Evolutionary conservation across 768 basidiomycete species (phyloP).

Genomic region (Kwoniella dejecticola): DNA sequence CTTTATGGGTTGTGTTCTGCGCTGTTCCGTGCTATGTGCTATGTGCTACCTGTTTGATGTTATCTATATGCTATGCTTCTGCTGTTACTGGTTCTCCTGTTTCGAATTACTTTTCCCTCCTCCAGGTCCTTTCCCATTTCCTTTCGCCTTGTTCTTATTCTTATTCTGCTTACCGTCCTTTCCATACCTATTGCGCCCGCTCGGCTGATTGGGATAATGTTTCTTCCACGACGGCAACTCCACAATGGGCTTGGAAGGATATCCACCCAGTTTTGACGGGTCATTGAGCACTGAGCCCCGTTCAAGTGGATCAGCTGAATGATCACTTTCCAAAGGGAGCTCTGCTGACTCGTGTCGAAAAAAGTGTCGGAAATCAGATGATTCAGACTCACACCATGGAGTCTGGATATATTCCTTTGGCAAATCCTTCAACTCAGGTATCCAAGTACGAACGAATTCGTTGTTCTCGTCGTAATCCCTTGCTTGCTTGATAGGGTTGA

Average conservation of each 20-base stretch:
- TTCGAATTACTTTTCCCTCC: not conserved
- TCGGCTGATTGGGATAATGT: slow-evolving; percentile 30
- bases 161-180: slow-evolving; percentile 8
- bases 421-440: slow-evolving; percentile 48
- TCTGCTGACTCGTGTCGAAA: no score
- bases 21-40: no score
- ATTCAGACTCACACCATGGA: slow-evolving; percentile 52
- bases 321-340: no score
- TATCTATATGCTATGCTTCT: not conserved
- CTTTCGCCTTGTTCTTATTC: slow-evolving; percentile 14
- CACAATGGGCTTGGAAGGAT: slow-evolving; percentile 43
- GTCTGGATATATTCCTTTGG: slow-evolving; percentile 44
- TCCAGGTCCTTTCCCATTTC: slow-evolving; percentile 9
- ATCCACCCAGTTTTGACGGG: slow-evolving; percentile 29
- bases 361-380: no score
- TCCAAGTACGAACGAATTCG: slow-evolving; percentile 50
- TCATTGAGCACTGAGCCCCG: slow-evolving; percentile 37
- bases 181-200: slow-evolving; percentile 2
- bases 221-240: slow-evolving; percentile 49
- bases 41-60: not conserved
- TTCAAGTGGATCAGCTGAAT: no score
- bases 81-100: not conserved
- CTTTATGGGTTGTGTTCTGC: no score
- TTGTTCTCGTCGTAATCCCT: slow-evolving; percentile 49
- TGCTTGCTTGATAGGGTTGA: slow-evolving; percentile 56